Evolutionary conservation across 163 green algal species (phyloP).

Genomic region (Chlorella variabilis): DNA sequence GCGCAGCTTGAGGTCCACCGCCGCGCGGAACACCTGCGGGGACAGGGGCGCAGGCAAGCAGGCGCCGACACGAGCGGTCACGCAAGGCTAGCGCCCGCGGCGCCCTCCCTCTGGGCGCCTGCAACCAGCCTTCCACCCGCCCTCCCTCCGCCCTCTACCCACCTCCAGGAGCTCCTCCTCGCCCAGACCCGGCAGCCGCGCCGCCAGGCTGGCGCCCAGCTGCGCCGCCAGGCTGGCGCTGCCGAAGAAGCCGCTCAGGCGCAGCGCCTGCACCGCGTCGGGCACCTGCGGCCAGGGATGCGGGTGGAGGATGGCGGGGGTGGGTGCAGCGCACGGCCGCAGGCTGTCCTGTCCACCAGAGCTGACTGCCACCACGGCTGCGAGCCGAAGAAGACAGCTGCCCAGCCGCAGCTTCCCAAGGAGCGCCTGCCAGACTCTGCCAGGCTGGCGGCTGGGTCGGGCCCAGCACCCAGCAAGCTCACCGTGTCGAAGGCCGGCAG

Average conservation of each 20-base stretch:
- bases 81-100: no score
- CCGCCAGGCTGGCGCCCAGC: background rate
- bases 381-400: no score
- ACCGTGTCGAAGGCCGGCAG: slow-evolving; percentile 15
- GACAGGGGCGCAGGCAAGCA: background rate
- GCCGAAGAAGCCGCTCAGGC: slow-evolving; percentile 7
- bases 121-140: no score
- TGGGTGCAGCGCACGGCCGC: no score
- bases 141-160: background rate
- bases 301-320: no score
- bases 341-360: no score
- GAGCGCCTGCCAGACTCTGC: no score
- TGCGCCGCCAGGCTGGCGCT: background rate
- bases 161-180: slow-evolving; percentile 11
- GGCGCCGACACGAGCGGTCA: background rate
- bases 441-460: background rate
- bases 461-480: background rate
- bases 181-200: background rate
- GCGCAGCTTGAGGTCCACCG: slow-evolving; percentile 15
- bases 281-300: background rate
- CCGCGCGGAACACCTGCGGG: slow-evolving; percentile 7
- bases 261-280: slow-evolving; percentile 14
- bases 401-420: no score
- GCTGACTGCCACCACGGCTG: no score
- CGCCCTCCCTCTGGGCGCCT: no score